Conservation (phyloP, 495 filamentous ascomycete genomes). For the Penicillium goetzii region DNA sequence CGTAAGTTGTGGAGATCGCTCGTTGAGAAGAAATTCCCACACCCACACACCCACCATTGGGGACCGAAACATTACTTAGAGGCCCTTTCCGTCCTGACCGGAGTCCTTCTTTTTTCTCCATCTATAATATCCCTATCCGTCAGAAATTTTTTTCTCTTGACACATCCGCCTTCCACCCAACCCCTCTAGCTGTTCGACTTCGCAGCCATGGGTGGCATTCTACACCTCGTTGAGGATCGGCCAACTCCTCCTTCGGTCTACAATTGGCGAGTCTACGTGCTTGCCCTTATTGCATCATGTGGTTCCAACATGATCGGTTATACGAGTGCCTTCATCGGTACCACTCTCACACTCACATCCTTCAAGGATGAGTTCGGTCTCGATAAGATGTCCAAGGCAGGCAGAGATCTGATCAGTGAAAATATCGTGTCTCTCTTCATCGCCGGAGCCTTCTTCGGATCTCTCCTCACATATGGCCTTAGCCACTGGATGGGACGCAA, state of each 20-base stretch:
- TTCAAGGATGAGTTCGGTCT: conserved; percentile 63
- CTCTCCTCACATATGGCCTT: conserved; percentile 61
- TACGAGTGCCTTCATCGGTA: conserved; percentile 72
- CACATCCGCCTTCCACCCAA: neutral
- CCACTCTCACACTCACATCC: conserved; percentile 63
- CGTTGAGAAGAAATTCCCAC: conserved; percentile 27
- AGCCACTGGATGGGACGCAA: conserved; percentile 62
- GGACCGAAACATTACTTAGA: conserved; percentile 31
- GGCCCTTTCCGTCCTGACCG: conserved; percentile 16
- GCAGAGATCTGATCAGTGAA: conserved; percentile 56
- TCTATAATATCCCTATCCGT: neutral
- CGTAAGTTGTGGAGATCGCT: conserved; percentile 38
- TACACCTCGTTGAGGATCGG: conserved; percentile 64
- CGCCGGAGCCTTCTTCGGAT: conserved; percentile 70
- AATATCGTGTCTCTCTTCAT: conserved; percentile 74
- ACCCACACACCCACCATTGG: conserved; percentile 27
- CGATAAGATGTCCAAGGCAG: conserved; percentile 38
- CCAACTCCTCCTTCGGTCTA: conserved; percentile 69
- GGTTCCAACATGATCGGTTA: conserved; percentile 76
- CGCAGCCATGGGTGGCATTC: conserved; percentile 56
- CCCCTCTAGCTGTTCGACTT: conserved; percentile 24
- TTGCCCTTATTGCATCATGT: conserved; percentile 65
- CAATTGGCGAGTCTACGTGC: conserved; percentile 73
- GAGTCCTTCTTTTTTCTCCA: conserved; percentile 8
- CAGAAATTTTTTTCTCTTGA: conserved; percentile 12